Conservation (phyloP, 805 yeast species). For the Metschnikowia dekortorum region DNA sequence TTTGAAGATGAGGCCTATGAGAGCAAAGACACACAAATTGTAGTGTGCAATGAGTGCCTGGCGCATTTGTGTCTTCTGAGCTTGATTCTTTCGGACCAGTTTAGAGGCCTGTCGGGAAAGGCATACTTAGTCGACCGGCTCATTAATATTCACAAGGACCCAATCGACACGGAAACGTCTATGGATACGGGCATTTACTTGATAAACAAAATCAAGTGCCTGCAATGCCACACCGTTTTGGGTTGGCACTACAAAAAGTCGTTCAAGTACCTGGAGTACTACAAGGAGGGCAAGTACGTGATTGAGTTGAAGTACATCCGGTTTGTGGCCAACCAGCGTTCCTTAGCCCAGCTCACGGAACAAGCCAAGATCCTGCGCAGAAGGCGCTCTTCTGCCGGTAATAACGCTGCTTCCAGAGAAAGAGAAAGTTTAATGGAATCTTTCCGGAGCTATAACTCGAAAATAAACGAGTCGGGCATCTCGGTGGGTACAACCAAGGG, state of each 20-base stretch:
- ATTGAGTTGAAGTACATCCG: conserved; percentile 35
- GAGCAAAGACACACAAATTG: conserved; percentile 32
- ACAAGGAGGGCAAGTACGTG: conserved; percentile 44
- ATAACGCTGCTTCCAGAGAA: conserved; percentile 4
- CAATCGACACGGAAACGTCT: conserved; percentile 25
- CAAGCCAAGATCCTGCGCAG: conserved; percentile 28
- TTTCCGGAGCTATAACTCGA: conserved; percentile 10
- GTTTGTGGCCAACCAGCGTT: conserved; percentile 31
- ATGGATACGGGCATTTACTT: conserved; percentile 40
- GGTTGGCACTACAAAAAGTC: conserved; percentile 43
- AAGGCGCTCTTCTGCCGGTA: conserved; percentile 18
- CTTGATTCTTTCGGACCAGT: conserved; percentile 35
- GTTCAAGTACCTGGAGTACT: conserved; percentile 30
- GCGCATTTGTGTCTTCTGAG: conserved; percentile 37
- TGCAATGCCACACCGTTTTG: conserved; percentile 31
- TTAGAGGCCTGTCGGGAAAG: conserved; percentile 37
- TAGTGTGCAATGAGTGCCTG: conserved; percentile 38
- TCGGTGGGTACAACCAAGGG: background rate
- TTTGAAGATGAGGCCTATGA: conserved; percentile 37
- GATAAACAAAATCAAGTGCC: conserved; percentile 35
- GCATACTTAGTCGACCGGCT: conserved; percentile 39
- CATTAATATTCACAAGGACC: conserved; percentile 30
- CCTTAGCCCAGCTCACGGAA: conserved; percentile 29
- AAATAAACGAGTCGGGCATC: background rate
- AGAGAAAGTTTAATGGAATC: conserved; percentile 5